phyloP scores from a whole-genome alignment of 345 rosid genomes.

The Bruguiera gymnorhiza region DNA sequence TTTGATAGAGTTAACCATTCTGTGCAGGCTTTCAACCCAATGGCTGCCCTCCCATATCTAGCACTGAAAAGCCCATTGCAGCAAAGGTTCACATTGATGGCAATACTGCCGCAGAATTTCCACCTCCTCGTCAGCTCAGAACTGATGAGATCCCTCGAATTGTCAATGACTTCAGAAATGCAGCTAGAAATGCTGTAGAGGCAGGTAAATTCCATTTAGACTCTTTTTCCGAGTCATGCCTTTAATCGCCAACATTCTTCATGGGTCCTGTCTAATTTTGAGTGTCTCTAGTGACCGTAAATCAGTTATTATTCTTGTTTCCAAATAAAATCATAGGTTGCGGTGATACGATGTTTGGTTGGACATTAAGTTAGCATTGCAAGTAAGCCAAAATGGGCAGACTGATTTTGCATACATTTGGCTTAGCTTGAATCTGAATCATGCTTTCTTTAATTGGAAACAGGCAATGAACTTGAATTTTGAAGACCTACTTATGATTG shows the following conservation, averaged over 20 bases:
- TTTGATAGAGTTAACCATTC: too few species aligned
- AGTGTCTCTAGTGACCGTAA: too few species aligned
- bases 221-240: background rate
- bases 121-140: constrained; percentile 10
- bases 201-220: constrained; percentile 9
- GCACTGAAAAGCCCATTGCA: constrained; percentile 11
- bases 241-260: background rate
- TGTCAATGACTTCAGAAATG: constrained; percentile 14
- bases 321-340: too few species aligned
- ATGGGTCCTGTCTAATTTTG: background rate
- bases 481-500: too few species aligned
- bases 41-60: constrained; percentile 16
- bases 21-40: constrained; percentile 15
- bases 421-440: too few species aligned
- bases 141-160: constrained; percentile 8
- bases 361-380: too few species aligned
- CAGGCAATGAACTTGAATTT: too few species aligned
- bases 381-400: too few species aligned
- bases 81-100: constrained; percentile 10
- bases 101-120: background rate
- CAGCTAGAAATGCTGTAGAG: constrained; percentile 15
- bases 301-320: too few species aligned
- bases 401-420: too few species aligned
- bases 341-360: too few species aligned
- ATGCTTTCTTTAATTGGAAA: too few species aligned